These are phyloP conservation scores for Scleroderma citrinum DNA, from an alignment of 768 basidiomycete genomes.

Conservation along the genomic window DNA sequence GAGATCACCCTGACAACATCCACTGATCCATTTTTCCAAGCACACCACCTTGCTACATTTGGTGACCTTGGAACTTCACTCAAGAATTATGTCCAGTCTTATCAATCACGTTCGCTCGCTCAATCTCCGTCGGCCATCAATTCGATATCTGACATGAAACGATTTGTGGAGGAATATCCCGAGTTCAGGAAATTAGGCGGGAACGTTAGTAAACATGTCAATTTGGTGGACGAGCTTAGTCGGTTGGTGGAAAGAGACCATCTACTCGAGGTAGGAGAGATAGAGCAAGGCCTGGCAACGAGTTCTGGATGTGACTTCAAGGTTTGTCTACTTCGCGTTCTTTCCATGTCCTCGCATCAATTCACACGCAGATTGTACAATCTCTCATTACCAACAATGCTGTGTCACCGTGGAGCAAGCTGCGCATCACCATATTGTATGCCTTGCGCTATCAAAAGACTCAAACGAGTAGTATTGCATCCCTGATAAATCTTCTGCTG, in stretches of 20 bases:
- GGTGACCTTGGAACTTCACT: conserved; percentile 92
- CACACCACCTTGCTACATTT: conserved; percentile 87
- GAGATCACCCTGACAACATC: conserved; percentile 90
- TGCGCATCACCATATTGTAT: conserved; percentile 85
- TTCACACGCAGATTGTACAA: conserved; percentile 70
- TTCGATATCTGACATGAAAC: conserved; percentile 95
- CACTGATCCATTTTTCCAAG: conserved; percentile 92
- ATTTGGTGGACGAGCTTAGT: conserved; percentile 93
- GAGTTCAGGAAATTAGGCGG: conserved; percentile 95
- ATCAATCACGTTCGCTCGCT: conserved; percentile 76
- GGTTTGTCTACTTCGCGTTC: conserved; percentile 37
- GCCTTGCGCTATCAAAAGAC: conserved; percentile 94
- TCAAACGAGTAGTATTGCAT: conserved; percentile 73
- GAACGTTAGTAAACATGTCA: conserved; percentile 98
- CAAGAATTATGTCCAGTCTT: conserved; percentile 90
- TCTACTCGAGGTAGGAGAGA: conserved; percentile 84
- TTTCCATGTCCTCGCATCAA: not conserved
- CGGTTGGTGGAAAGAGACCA: conserved; percentile 82
- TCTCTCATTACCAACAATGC: conserved; percentile 59
- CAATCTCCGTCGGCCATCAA: conserved; percentile 79
- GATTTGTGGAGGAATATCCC: conserved; percentile 95
- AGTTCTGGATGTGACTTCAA: conserved; percentile 86
- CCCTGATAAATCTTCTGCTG: conserved; percentile 67
- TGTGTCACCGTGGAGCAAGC: conserved; percentile 75
- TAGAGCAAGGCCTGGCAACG: conserved; percentile 94